Conservation (phyloP, 352 stramenopile species). For the Phytophthora agathidicida region DNA sequence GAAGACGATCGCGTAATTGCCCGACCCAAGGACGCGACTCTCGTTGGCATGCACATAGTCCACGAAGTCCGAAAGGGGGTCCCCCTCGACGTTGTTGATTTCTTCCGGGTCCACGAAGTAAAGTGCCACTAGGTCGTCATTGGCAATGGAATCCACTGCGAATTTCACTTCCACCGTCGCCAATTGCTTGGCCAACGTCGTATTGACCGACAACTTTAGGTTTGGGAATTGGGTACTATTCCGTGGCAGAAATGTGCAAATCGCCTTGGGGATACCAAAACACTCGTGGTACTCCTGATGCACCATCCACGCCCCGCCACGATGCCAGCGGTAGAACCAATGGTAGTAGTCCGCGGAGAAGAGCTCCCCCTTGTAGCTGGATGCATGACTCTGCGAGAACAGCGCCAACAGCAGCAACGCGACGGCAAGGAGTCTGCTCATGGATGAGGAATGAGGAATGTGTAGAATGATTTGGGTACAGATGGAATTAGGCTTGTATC, state of each 20-base stretch:
- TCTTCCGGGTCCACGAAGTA: constrained; percentile 31
- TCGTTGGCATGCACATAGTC: constrained; percentile 30
- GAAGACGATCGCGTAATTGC: constrained; percentile 15
- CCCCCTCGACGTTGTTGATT: constrained; percentile 4
- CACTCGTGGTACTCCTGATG: constrained; percentile 25
- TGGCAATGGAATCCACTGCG: constrained; percentile 2
- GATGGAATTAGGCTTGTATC: too few relatives aligned
- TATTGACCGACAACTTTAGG: constrained; percentile 27
- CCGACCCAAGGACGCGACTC: constrained; percentile 4
- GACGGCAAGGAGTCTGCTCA: too few relatives aligned
- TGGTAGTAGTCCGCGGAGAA: constrained; percentile 24
- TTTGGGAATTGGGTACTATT: constrained; percentile 16
- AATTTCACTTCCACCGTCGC: constrained; percentile 24
- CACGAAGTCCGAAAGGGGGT: constrained; percentile 28
- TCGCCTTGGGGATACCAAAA: constrained; percentile 10
- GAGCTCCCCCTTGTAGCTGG: constrained; percentile 18
- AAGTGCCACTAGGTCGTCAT: constrained; percentile 26
- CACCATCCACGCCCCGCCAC: constrained; percentile 26
- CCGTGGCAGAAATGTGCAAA: constrained; percentile 21
- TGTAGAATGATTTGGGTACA: too few relatives aligned
- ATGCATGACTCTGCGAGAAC: neutral
- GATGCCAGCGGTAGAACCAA: constrained; percentile 35
- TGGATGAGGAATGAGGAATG: too few relatives aligned
- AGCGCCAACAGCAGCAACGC: constrained; percentile 6
- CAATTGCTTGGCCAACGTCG: constrained; percentile 20